Percentiles rank a stretch among this genome's conserved stretches.
Evolutionary conservation across 805 yeast species (phyloP).

Genomic region (Tetrapisispora iriomotensis): DNA sequence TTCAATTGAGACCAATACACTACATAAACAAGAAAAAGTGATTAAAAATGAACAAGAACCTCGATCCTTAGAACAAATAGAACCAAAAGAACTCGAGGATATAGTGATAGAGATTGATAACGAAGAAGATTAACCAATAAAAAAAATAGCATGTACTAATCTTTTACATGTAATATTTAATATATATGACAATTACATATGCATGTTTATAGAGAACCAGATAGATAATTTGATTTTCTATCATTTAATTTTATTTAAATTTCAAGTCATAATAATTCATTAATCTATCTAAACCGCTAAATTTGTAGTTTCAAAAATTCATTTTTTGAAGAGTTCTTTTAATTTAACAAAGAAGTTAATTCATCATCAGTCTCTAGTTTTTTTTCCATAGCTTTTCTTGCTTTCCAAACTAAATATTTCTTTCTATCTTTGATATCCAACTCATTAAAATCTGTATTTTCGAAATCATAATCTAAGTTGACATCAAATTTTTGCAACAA

Average conservation of each 20-base stretch:
- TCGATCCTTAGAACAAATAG: no score
- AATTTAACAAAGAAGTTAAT: background rate
- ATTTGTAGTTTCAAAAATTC: no score
- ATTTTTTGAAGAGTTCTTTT: background rate
- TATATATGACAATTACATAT: background rate
- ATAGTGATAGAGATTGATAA: constrained; percentile 1
- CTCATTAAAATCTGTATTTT: constrained; percentile 8
- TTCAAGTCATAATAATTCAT: background rate
- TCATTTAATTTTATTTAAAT: background rate
- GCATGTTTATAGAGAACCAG: background rate
- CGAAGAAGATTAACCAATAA: background rate
- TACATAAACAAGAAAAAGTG: no score
- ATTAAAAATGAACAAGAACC: no score
- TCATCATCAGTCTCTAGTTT: constrained; percentile 9
- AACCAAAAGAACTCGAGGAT: background rate
- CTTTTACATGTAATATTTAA: background rate
- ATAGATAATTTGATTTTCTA: no score
- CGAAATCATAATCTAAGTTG: constrained; percentile 15
- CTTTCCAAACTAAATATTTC: constrained; percentile 43
- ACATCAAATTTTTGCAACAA: constrained; percentile 21
- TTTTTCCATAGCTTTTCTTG: constrained; percentile 47
- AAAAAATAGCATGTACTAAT: background rate
- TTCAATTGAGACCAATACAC: no score
- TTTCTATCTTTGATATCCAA: constrained; percentile 23
- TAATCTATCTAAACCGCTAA: background rate